Percentiles rank a stretch among this genome's conserved stretches.
phyloP scores from a whole-genome alignment of 2,329 filamentous ascomycete genomes.

The Aureobasidium sp. region DNA sequence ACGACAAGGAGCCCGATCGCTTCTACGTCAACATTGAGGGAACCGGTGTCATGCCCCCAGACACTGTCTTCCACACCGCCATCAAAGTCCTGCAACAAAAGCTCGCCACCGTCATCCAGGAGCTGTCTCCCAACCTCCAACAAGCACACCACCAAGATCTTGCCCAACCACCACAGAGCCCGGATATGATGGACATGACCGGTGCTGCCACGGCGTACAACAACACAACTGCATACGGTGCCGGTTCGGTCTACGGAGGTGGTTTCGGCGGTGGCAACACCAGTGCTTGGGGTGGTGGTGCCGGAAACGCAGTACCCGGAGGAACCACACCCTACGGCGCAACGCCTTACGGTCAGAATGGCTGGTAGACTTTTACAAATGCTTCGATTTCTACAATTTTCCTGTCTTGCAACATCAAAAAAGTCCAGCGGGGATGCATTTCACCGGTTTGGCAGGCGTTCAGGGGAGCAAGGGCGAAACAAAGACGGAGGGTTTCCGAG shows the following conservation, averaged over 20 bases:
- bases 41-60: constrained; percentile 78
- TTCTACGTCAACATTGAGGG: constrained; percentile 96
- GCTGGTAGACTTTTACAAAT: constrained; percentile 10
- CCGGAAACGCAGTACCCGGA: constrained; percentile 32
- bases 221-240: constrained; percentile 58
- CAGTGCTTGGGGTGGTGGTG: constrained; percentile 57
- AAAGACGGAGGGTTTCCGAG: background rate
- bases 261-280: constrained; percentile 56
- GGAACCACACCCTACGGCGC: constrained; percentile 58
- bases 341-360: constrained; percentile 17
- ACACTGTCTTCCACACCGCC: constrained; percentile 78
- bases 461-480: background rate
- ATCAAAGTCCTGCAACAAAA: constrained; percentile 87
- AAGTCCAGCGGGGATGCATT: background rate
- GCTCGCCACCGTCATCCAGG: constrained; percentile 67
- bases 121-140: constrained; percentile 44
- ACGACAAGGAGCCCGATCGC: constrained; percentile 62
- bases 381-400: background rate
- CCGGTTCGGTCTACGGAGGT: constrained; percentile 53
- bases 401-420: background rate
- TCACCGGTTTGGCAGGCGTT: background rate
- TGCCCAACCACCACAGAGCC: constrained; percentile 44
- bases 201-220: constrained; percentile 57
- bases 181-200: constrained; percentile 40
- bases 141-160: constrained; percentile 45